Evolutionary conservation across 805 yeast species (phyloP), one percentile per base, ranked within the genome.

Genomic region (Ogataea pilisensis): DNA sequence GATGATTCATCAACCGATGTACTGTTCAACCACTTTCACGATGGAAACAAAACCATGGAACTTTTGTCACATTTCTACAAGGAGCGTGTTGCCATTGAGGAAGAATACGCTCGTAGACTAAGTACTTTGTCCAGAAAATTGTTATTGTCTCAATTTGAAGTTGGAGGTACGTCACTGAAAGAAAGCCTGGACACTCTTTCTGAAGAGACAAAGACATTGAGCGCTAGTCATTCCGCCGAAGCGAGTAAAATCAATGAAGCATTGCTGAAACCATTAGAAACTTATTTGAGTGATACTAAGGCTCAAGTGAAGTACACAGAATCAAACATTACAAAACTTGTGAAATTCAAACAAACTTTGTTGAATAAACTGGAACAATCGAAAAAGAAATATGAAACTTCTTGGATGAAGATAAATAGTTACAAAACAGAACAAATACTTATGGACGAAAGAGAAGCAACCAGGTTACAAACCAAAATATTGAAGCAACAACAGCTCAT

Each of bases 401-500:
- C 76, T 40, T 79, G 82, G 58, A 63, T 71, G 27, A 78, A 72
- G 49, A 66, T 83, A 43, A 80, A 80, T 46, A 72, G 82, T 4
- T 72, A 71, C 41, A 66, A 72, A 34, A 80, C 89, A 5, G 77
- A 80, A 49, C 76, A 77, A 49, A 79, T 79, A 42, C 68, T 88
- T 18, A 70, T 87, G 22, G 76, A 85, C 68, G 93, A 90, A 17
- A 76, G 75, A 47, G 95, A 87, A 55, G 72, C 80, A 24, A 84
- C 81, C 42, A 75, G 71, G 45, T 67, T 76, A 50, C 73, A 80
- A 43, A 65, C 66, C 31, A 83, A 79, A 56, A 69, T 80, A 33
- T 71, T 69, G 34, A 75, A 73, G 47, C 64, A 75, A 5, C 72
- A 68, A 43, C 61, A 66, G 19, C 50, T 72, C 11, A 72, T 66